phyloP scores from a whole-genome alignment of 2,329 filamentous ascomycete genomes.

The Colletotrichum liaoningense region DNA sequence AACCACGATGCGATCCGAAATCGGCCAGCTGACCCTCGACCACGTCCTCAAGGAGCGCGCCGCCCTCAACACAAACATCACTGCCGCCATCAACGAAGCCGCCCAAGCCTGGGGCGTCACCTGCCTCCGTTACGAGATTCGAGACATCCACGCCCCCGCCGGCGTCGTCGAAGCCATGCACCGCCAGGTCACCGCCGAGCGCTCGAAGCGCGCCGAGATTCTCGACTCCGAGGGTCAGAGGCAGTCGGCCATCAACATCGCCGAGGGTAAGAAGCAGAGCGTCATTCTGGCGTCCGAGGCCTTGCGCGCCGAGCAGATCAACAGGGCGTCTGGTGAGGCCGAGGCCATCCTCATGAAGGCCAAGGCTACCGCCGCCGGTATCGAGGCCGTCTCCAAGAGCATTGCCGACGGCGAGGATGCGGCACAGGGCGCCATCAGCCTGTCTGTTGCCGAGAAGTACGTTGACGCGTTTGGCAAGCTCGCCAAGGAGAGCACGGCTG shows the following conservation, averaged over 20 bases:
- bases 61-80: constrained; percentile 97
- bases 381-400: constrained; percentile 83
- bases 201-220: constrained; percentile 97
- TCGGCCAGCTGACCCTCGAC: constrained; percentile 94
- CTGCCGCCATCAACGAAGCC: constrained; percentile 98
- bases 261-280: constrained; percentile 95
- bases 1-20: constrained; percentile 98
- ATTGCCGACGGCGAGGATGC: constrained; percentile 79
- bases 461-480: constrained; percentile 94
- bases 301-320: constrained; percentile 89
- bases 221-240: constrained; percentile 96
- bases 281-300: constrained; percentile 97
- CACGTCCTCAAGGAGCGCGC: constrained; percentile 98
- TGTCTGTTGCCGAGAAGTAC: constrained; percentile 96
- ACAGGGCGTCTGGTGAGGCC: constrained; percentile 90
- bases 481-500: constrained; percentile 93
- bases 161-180: constrained; percentile 98
- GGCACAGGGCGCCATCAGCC: constrained; percentile 85
- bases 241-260: constrained; percentile 98
- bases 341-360: constrained; percentile 92
- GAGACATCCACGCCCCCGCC: constrained; percentile 95
- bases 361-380: constrained; percentile 85
- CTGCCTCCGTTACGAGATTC: constrained; percentile 96
- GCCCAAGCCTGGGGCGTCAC: constrained; percentile 97
- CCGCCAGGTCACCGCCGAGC: constrained; percentile 95